These are phyloP conservation scores for Globomyces pollinis-pini DNA, from an alignment of 192 early-diverging fungal genomes.

Conservation along the genomic window DNA sequence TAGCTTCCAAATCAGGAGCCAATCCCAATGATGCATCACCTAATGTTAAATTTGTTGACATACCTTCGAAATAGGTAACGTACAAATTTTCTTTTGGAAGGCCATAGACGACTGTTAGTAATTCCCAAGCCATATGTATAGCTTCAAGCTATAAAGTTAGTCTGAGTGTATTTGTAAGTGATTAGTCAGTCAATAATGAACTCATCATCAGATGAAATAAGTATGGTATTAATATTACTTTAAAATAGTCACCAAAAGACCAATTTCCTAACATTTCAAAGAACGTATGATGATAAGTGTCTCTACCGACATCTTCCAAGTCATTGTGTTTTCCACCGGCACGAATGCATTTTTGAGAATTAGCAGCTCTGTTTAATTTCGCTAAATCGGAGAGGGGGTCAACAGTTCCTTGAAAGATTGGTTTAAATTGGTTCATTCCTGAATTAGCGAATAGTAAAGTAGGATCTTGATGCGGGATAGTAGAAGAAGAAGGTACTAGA, in stretches of 20 bases:
- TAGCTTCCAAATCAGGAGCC: conserved; percentile 81
- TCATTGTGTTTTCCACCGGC: conserved; percentile 99
- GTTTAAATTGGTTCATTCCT: conserved; percentile 98
- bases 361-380: conserved; percentile 84
- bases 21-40: conserved; percentile 77
- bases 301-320: conserved; percentile 96
- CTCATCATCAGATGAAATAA: conserved; percentile 2
- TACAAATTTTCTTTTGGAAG: conserved; percentile 85
- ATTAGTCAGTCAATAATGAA: background rate
- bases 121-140: conserved; percentile 82
- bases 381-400: conserved; percentile 89
- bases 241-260: conserved; percentile 99
- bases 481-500: conserved; percentile 80
- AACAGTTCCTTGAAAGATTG: conserved; percentile 91
- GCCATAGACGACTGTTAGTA: conserved; percentile 77
- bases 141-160: no score
- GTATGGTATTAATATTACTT: conserved; percentile 54
- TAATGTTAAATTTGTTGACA: no score
- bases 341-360: conserved; percentile 98
- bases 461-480: conserved; percentile 92
- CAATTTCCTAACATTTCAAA: conserved; percentile 99
- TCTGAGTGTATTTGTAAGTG: conserved; percentile 26
- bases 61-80: conserved; percentile 93
- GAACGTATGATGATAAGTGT: conserved; percentile 98
- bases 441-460: conserved; percentile 94